These are phyloP conservation scores for Cercophora sp. DNA, from an alignment of 495 filamentous ascomycete species.

Conservation along the genomic window DNA sequence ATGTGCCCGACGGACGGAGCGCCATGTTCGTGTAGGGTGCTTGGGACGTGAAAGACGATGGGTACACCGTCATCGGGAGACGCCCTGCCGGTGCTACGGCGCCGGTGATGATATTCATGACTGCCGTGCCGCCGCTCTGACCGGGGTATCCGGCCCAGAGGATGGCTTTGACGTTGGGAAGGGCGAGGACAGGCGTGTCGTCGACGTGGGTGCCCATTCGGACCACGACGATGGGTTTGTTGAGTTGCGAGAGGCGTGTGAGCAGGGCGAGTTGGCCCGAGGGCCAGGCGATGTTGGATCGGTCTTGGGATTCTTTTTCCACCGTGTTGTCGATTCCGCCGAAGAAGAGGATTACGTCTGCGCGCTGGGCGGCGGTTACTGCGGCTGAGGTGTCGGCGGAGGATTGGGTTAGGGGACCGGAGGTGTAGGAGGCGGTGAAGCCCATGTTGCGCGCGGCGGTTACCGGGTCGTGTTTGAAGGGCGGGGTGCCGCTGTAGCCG, in stretches of 20 bases:
- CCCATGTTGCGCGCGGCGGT: conserved; percentile 31
- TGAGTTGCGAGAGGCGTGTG: conserved; percentile 29
- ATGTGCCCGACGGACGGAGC: conserved; percentile 27
- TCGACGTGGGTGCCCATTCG: conserved; percentile 55
- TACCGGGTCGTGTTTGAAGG: conserved; percentile 29
- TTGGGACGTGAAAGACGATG: conserved; percentile 35
- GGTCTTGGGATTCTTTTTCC: conserved; percentile 40
- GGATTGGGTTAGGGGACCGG: conserved; percentile 36
- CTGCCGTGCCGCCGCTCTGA: conserved; percentile 51
- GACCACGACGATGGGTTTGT: conserved; percentile 41
- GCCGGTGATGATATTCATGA: conserved; percentile 52
- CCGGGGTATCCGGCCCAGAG: conserved; percentile 54
- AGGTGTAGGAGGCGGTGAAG: conserved; percentile 21
- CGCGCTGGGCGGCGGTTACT: conserved; percentile 30
- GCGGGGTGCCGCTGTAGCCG: conserved; percentile 35
- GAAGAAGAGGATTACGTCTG: conserved; percentile 43
- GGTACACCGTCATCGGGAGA: conserved; percentile 56
- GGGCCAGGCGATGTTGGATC: conserved; percentile 41
- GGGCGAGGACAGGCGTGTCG: conserved; percentile 44
- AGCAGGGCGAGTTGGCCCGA: conserved; percentile 40
- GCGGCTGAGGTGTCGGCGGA: conserved; percentile 53
- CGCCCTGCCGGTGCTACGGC: conserved; percentile 53
- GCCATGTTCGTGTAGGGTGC: conserved; percentile 43
- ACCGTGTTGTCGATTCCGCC: conserved; percentile 41
- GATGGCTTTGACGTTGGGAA: conserved; percentile 49